Base-by-base conservation (phyloP, 1,284 basidiomycete genomes). In the Pascua sp. region DNA sequence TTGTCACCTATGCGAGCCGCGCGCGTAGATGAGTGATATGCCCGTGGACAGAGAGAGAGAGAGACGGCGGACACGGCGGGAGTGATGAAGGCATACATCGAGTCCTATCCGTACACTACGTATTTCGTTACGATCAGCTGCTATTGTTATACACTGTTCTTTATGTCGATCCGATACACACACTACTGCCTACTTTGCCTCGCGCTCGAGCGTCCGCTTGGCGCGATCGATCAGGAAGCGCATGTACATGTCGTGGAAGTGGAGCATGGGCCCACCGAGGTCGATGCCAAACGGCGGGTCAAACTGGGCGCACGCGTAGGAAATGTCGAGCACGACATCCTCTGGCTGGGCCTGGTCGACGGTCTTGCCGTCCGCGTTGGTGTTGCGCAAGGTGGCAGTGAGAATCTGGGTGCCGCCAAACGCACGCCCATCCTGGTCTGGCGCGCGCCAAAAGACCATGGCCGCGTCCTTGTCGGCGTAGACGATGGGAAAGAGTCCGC, bases 181-280 rank as follows among this genome's bases (percentile, higher is more conserved):
- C 24, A 32, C 24, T 32, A 32, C 24, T 32, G 24, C 24, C 24
- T 32, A 32, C 4, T 7, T 32, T 32, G 24, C 24, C 24, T 32
- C 24, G 24, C 24, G 24, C 24, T 32, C 24, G 24, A 32, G 24
- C 4, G 24, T 32, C 4, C 24, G 24, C 24, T 32, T 32, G 11
- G 55, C 55, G 8, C 55, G 49, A 36, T 56, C 55, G 37, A 56
- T 8, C 4, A 56, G 44, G 55, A 40, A 56, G 16, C 45, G 49
- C 32, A 47, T 36, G 17, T 56, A 56, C 46, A 48, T 43, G 16
- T 36, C 16, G 37, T 56, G 55, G 44, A 56, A 56, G 32, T 11
- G 15, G 17, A n/a, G 42, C 24, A 47, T 13, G 32, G 12, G 16
- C 36, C 10, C 17, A 16, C 18, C 42, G 1, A n/a, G 0, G 4